Evolutionary conservation across 2,329 filamentous ascomycete genomes (phyloP), one percentile per base, ranked within the genome.

Genomic region (Catunica adiposa): DNA sequence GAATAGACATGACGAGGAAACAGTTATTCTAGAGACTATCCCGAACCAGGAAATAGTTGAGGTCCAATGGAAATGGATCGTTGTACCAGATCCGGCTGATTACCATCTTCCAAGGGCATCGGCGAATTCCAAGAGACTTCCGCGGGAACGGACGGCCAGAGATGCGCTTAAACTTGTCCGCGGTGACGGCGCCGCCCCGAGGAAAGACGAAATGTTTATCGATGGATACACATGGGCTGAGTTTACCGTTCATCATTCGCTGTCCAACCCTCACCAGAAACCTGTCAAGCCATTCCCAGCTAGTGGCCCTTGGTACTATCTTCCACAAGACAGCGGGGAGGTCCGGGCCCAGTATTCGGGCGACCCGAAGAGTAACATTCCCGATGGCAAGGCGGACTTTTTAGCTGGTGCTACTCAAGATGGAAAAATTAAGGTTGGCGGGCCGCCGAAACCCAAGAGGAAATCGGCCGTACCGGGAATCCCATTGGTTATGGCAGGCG

Each of bases 321-420:
- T 98, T 59, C 87, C 87, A 31, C 80, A 80, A 66, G 79, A 77
- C 20, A 97, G 90, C 22, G 96, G 90, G 5, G 90, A 97, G 64
- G 85, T 88, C 55, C 89, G 83, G 67, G 83, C 89, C 25, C 88
- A 94, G 66, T 98, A 92, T 69, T 94, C 89, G 3, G 86, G 92
- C 63, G 82, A 94, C 68, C 79, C 77, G 46, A 60, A 64, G 7
- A 73, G 68, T 11, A 74, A 69, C n/a, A 71, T 71, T 48, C 76
- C 87, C 66, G 86, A 87, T 58, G 70, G 75, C 1, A 82, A 78
- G 68, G 82, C 80, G 61, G 85, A 84, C 64, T 89, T 84, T 67
- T 67, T 89, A 64, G 11, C 83, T 87, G 48, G 82, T 83, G 1
- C 71, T 88, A 54, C 79, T 72, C 53, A 79, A 78, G 52, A 34